Evolutionary conservation across 305 asterid species (phyloP), one percentile per base, ranked within the genome.

Genomic region (Solanum hybrid): DNA sequence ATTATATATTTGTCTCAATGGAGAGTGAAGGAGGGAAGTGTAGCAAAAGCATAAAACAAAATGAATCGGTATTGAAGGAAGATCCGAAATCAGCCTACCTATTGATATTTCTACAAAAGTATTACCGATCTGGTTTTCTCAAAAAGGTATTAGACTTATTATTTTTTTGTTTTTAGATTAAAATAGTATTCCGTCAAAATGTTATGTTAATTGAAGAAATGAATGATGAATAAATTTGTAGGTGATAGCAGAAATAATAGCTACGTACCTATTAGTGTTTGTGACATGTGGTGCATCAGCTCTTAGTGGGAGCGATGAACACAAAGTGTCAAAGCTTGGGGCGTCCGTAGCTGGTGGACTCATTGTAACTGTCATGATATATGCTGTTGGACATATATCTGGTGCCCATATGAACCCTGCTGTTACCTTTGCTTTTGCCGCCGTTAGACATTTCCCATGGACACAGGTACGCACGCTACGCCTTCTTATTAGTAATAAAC

Each of bases 321-420:
- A 89, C 89, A 93, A 78, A 88, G 94, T 96, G 29, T 94, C 99
- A 5, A 89, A 92, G 11, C 98, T 97, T 1, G 99, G 97, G 69
- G 98, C 97, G 0, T 97, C 99, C 1, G 92, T 97, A 18, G 97
- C 97, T 0, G 98, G 98, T 5, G 99, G 99, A 3, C 97, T 97
- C 7, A 93, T 96, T 26, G 97, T 97, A 16, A 96, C 98, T 26
- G 98, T 95, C 11, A 95, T 96, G 98, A 96, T 97, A 61, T 96
- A 97, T 64, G 98, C 99, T 11, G 98, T 97, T 36, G 99, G 99
- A 22, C 98, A 96, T 90, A 95, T 97, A 88, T 97, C 98, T 35
- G 98, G 98, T 42, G 99, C 99, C 8, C 99, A 96, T 88, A 97
- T 95, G 98, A 97, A 97, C 89, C 98, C 99, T 11, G 99, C 98